phyloP scores from a whole-genome alignment of 352 stramenopile species.

The Paralagenidium karlingii region DNA sequence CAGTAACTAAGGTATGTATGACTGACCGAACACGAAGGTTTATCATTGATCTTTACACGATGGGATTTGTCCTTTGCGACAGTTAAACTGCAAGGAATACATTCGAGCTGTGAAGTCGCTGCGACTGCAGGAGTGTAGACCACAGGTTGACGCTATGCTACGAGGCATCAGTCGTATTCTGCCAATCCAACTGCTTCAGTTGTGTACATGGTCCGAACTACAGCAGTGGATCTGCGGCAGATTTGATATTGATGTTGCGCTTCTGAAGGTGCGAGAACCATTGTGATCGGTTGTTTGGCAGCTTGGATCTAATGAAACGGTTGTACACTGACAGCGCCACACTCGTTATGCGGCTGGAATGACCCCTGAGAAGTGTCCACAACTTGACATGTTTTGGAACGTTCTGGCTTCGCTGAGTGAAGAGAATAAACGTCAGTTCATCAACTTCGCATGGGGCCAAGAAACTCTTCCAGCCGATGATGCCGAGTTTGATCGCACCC shows the following conservation, averaged over 20 bases:
- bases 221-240: constrained; percentile 71
- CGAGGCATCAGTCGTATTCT: constrained; percentile 57
- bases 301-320: no score
- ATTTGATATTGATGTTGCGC: constrained; percentile 54
- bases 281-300: no score
- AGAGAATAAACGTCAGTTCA: constrained; percentile 70
- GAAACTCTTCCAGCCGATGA: constrained; percentile 64
- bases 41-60: not conserved
- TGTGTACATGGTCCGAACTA: constrained; percentile 70
- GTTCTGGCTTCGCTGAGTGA: constrained; percentile 44
- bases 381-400: constrained; percentile 69
- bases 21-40: not conserved
- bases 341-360: constrained; percentile 71
- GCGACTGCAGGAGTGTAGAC: constrained; percentile 58
- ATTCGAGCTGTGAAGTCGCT: constrained; percentile 41
- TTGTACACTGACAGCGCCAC: constrained; percentile 43
- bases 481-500: constrained; percentile 65
- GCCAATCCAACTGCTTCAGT: constrained; percentile 41
- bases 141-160: constrained; percentile 63
- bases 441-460: constrained; percentile 80
- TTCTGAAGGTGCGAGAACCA: constrained; percentile 38
- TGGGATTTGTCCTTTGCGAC: constrained; percentile 1
- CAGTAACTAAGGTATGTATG: constrained; percentile 57
- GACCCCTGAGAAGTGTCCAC: constrained; percentile 49
- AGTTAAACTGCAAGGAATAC: constrained; percentile 65